Percentiles rank a stretch among this genome's conserved stretches.
Conservation (phyloP, 2,329 filamentous ascomycete genomes). For the Chaetoscypha palmicola region DNA sequence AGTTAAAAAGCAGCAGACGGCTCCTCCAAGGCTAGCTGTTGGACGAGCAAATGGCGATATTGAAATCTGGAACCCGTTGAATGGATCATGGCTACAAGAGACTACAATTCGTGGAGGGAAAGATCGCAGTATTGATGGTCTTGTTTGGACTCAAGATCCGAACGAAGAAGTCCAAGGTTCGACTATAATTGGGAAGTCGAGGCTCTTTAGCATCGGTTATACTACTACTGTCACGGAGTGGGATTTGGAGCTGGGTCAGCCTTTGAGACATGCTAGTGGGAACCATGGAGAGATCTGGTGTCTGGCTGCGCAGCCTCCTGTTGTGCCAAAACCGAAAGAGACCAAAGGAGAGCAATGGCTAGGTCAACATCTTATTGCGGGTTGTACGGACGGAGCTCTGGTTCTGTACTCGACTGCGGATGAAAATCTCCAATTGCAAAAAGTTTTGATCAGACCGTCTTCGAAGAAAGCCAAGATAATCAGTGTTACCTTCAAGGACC, state of each 20-base stretch:
- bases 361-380: constrained; percentile 66
- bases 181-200: constrained; percentile 61
- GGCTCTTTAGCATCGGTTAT: constrained; percentile 94
- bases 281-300: constrained; percentile 98
- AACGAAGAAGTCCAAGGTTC: constrained; percentile 60
- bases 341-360: constrained; percentile 20
- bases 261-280: constrained; percentile 76
- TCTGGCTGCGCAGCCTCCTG: constrained; percentile 71
- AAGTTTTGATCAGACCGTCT: constrained; percentile 66
- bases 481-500: constrained; percentile 83
- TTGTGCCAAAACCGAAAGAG: constrained; percentile 27
- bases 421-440: constrained; percentile 72
- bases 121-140: constrained; percentile 79
- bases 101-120: constrained; percentile 75
- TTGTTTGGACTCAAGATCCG: constrained; percentile 86
- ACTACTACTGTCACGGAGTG: constrained; percentile 91
- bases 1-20: constrained; percentile 44
- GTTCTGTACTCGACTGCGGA: constrained; percentile 83
- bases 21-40: constrained; percentile 70
- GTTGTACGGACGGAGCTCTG: constrained; percentile 86
- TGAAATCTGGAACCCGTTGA: constrained; percentile 90
- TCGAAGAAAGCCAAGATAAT: constrained; percentile 84
- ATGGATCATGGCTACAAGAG: constrained; percentile 78
- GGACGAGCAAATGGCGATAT: constrained; percentile 93
- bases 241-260: constrained; percentile 74